Evolutionary conservation across 2,329 filamentous ascomycete species (phyloP), one percentile per base, ranked within the genome.

Genomic region (Proliferodiscus dingleyae): DNA sequence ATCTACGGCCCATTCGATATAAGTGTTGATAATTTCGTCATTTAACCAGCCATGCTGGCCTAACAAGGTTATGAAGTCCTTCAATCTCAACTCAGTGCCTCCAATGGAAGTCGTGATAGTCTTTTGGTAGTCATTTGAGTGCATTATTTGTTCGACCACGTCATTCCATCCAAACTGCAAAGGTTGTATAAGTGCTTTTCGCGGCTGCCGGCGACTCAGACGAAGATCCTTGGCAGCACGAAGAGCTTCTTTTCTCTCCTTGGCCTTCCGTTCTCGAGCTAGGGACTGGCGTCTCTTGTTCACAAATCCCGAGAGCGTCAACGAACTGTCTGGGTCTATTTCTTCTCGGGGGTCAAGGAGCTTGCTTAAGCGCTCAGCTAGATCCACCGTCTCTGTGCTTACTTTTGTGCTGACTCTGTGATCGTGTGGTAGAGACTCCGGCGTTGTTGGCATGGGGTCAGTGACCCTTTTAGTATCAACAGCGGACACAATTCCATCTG

Each of bases 1-100:
- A 13, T 72, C 69, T 38, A 81, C 79, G 11, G 89, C 67, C 59
- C 79, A 76, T 22, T 73, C 66, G 21, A 89, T 71, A 38, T 78
- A 78, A 11, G 78, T 77, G 55, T 88, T 87, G 55, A 91, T 78
- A 41, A 85, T 78, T 55, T 87, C 82, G 61, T 90, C 87, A 52
- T 90, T 89, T 5, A 91, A 73, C 86, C 86, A 91, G 22, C 71
- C 71, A 0, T 66, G 71, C 7, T 68, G 63, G 15, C 70, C 69
- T 13, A 83, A 70, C 6, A 89, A 66, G 37, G 74, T 83, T n/a
- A 66, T 69, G 56, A 89, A 83, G 59, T 87, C 83, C 42, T 78
- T 75, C 2, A 68, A 61, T 1, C 60, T 68, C 13, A 87, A 65
- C 10, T 74, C 68, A 2, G 69, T 69, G 1, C 74, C 73, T 50